phyloP scores from a whole-genome alignment of 2,329 filamentous ascomycete genomes.

The Curvularia hawaiiensis region DNA sequence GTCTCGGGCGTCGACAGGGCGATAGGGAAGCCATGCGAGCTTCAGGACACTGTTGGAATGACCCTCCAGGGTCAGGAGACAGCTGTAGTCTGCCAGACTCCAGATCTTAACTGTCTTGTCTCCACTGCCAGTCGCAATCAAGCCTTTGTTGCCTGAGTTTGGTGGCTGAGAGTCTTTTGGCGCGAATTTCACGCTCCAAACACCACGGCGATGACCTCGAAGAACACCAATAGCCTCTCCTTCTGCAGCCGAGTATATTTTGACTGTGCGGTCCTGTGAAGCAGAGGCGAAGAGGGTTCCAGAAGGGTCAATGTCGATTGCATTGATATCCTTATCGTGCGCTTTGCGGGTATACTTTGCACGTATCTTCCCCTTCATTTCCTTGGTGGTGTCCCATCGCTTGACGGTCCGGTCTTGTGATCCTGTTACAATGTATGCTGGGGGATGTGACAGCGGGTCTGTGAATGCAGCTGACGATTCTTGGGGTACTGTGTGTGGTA shows the following conservation, averaged over 20 bases:
- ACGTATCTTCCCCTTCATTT: slow-evolving; percentile 61
- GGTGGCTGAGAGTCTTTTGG: slow-evolving; percentile 71
- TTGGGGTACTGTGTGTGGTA: slow-evolving; percentile 73
- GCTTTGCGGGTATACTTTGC: slow-evolving; percentile 90
- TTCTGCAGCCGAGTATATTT: slow-evolving; percentile 91
- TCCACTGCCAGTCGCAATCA: slow-evolving; percentile 88
- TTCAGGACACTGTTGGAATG: slow-evolving; percentile 96
- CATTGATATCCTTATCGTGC: slow-evolving; percentile 99
- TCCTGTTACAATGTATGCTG: slow-evolving; percentile 84
- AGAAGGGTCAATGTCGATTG: slow-evolving; percentile 77
- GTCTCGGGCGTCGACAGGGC: slow-evolving; percentile 43
- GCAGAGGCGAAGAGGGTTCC: slow-evolving; percentile 90
- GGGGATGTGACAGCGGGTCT: slow-evolving; percentile 78
- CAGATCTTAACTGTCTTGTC: slow-evolving; percentile 97
- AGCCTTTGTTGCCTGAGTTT: slow-evolving; percentile 71
- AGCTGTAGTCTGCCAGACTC: slow-evolving; percentile 91
- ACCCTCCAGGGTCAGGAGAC: slow-evolving; percentile 91
- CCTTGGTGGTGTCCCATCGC: slow-evolving; percentile 75
- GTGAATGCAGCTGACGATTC: slow-evolving; percentile 71
- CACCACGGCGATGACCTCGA: slow-evolving; percentile 88
- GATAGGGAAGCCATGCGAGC: slow-evolving; percentile 78
- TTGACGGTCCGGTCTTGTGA: slow-evolving; percentile 97
- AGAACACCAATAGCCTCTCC: slow-evolving; percentile 91
- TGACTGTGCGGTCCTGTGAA: slow-evolving; percentile 94
- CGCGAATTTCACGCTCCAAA: slow-evolving; percentile 94